Percentiles rank a stretch among this genome's conserved stretches.
Evolutionary conservation across 225 moss, liverwort and hornwort species (phyloP).

Genomic region (Pseudoscleropodium purum): DNA sequence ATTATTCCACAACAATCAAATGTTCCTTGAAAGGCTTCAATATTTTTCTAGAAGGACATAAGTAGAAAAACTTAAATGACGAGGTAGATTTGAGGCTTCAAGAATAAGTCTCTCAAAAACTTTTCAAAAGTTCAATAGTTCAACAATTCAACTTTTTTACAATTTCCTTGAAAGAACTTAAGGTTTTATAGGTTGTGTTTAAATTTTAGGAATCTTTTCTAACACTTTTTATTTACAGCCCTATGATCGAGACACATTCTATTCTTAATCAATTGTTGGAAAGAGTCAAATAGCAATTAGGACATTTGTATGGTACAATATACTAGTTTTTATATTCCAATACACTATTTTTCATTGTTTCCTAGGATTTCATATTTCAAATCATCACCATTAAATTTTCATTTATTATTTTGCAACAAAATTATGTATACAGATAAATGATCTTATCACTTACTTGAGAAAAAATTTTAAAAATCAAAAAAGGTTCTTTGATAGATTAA

Average conservation of each 20-base stretch:
- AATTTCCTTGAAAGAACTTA: background rate
- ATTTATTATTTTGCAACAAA: background rate
- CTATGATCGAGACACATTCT: accelerated
- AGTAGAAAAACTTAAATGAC: background rate
- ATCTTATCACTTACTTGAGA: background rate
- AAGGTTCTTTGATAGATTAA: background rate
- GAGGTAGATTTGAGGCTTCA: background rate
- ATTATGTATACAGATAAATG: accelerated
- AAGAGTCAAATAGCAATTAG: background rate
- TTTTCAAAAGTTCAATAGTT: background rate
- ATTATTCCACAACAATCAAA: background rate
- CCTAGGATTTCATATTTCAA: background rate
- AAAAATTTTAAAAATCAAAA: background rate
- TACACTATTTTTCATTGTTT: background rate
- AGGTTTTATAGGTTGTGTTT: accelerated
- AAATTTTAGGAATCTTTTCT: no score
- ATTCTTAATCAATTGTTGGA: accelerated
- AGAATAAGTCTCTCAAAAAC: background rate
- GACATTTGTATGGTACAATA: accelerated
- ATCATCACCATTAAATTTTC: background rate
- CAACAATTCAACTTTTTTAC: background rate
- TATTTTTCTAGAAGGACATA: accelerated
- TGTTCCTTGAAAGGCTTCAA: background rate
- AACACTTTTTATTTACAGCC: background rate
- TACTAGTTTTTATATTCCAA: background rate